A percentile compares a stretch with the other conserved stretches of the same genome.
Evolutionary conservation across 208 protist genomes (phyloP).

Genomic region (Wallacemonas rigidus): DNA sequence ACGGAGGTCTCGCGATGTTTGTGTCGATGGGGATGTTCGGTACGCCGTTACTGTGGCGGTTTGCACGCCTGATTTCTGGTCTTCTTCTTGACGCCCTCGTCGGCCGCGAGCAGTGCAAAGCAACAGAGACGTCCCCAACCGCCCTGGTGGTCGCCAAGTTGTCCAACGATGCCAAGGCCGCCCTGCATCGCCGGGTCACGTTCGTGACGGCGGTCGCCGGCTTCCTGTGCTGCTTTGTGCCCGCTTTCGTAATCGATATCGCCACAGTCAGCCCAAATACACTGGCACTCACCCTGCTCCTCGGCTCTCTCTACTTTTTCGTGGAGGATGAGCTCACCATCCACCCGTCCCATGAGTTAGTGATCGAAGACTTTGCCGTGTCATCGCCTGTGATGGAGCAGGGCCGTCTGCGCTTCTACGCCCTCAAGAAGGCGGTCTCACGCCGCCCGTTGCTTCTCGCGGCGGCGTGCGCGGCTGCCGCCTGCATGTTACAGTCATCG

Average conservation of each 20-base stretch:
- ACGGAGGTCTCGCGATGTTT: conserved; percentile 1
- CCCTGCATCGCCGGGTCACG: conserved; percentile 5
- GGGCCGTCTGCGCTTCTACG: conserved; percentile 26
- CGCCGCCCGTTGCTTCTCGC: conserved; percentile 18
- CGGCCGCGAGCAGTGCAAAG: conserved; percentile 11
- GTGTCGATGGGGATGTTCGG: not conserved
- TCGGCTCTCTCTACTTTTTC: conserved; percentile 22
- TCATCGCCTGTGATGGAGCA: conserved; percentile 23
- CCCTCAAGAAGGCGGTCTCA: conserved; percentile 20
- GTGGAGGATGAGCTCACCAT: conserved; percentile 30
- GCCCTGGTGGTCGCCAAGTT: conserved; percentile 1
- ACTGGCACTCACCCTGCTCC: conserved; percentile 22
- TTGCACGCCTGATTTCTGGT: not conserved
- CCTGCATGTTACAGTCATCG: conserved; percentile 22
- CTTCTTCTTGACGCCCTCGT: conserved; percentile 9
- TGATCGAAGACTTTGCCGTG: conserved; percentile 30
- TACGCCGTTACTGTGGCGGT: conserved; percentile 6
- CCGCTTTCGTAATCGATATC: conserved; percentile 48
- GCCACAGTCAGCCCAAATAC: conserved; percentile 36
- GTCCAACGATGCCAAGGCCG: not conserved
- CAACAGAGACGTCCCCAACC: not conserved
- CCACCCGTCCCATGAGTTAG: conserved; percentile 17
- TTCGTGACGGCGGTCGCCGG: conserved; percentile 10
- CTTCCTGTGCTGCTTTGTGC: conserved; percentile 28
- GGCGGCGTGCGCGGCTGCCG: conserved; percentile 4